Evolutionary conservation across 2,329 filamentous ascomycete genomes (phyloP).

Genomic region (Alternaria sp.): DNA sequence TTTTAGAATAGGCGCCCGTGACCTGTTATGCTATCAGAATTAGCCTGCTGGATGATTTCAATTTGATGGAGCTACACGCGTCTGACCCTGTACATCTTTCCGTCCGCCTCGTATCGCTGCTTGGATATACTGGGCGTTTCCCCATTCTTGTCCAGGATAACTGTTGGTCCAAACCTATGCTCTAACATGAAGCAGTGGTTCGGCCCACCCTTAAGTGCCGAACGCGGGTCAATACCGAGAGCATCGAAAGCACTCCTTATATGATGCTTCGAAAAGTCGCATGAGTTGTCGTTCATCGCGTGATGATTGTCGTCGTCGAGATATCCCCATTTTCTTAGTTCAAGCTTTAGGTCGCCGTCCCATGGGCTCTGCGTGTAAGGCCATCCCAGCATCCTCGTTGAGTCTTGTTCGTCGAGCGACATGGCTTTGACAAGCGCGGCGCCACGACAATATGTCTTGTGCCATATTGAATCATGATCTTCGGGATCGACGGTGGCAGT

Average conservation of each 20-base stretch:
- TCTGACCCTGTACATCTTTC: constrained; percentile 6
- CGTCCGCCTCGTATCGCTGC: constrained; percentile 15
- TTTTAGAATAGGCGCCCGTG: constrained; percentile 10
- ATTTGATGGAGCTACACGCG: background rate
- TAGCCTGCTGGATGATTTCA: background rate
- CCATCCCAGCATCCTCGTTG: background rate
- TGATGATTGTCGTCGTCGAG: constrained; percentile 3
- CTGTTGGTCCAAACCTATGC: constrained; percentile 4
- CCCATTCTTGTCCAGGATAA: background rate
- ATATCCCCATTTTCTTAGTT: constrained; percentile 21
- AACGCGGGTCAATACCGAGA: constrained; percentile 6
- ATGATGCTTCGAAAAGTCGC: constrained; percentile 15
- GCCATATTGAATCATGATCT: background rate
- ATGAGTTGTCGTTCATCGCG: background rate
- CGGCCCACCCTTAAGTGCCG: constrained; percentile 7
- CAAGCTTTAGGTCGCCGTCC: constrained; percentile 11
- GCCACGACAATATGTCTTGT: too few relatives aligned
- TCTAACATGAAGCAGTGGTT: constrained; percentile 17
- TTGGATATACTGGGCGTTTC: constrained; percentile 1
- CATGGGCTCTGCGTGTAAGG: constrained; percentile 15
- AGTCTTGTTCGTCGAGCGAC: too few relatives aligned
- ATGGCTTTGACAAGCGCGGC: too few relatives aligned
- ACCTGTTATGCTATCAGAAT: background rate
- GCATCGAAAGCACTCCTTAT: constrained; percentile 7
- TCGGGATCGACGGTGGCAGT: background rate